A percentile compares a stretch with the other conserved stretches of the same genome.
Evolutionary conservation across 176 grass and related monocot species (phyloP).

Genomic region (Avena atlantica): DNA sequence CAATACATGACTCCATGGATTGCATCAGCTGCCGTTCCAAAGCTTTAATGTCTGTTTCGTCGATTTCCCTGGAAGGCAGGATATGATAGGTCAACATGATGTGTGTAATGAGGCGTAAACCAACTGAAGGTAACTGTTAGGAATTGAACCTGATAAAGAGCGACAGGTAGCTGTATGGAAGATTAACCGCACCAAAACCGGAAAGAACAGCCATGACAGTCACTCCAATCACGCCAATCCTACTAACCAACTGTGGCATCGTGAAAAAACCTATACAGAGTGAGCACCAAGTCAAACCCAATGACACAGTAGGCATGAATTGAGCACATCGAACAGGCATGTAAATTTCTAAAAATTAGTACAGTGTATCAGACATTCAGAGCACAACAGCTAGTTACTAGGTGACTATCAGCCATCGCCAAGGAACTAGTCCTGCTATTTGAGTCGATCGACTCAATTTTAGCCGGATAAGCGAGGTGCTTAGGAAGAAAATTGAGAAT

Average conservation of each 20-base stretch:
- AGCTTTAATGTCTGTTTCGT: constrained; percentile 85
- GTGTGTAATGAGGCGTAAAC: constrained; percentile 8
- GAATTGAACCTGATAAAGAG: constrained; percentile 85
- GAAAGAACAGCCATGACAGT: constrained; percentile 90
- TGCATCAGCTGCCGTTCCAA: constrained; percentile 93
- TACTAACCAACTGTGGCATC: constrained; percentile 88
- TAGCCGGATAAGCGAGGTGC: too few relatives aligned
- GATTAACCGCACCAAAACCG: constrained; percentile 96
- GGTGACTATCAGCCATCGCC: not conserved
- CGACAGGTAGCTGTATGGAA: constrained; percentile 91
- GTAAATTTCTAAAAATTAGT: not conserved
- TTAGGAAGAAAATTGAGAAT: too few relatives aligned
- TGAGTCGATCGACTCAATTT: too few relatives aligned
- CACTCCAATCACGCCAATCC: constrained; percentile 91
- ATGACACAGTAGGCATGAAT: not conserved
- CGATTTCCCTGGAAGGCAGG: constrained; percentile 74
- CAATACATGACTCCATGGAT: constrained; percentile 82
- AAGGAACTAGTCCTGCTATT: too few relatives aligned
- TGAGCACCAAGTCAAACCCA: constrained; percentile 20
- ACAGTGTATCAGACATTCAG: not conserved
- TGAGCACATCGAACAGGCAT: not conserved
- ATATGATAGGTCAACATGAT: constrained; percentile 36
- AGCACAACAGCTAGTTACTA: not conserved
- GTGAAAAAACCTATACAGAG: constrained; percentile 82
- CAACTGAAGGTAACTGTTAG: not conserved